Evolutionary conservation across 202 grass and related monocot species (phyloP).

Genomic region (Zoysia matrella): DNA sequence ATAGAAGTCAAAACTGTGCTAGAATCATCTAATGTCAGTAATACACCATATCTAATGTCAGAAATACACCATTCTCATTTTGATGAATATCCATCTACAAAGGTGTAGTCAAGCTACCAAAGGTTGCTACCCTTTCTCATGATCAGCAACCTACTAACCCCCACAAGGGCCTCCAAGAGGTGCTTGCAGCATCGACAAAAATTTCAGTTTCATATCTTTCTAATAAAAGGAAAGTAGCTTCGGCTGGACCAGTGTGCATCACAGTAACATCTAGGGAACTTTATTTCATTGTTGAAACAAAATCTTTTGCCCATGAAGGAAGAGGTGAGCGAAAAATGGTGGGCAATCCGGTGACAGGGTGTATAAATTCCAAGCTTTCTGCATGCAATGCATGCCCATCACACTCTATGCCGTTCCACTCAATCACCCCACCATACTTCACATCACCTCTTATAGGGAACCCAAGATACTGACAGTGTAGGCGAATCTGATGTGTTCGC

Average conservation of each 20-base stretch:
- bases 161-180: background rate
- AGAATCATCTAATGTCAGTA: background rate
- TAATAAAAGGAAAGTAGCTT: background rate
- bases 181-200: background rate
- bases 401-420: conserved; percentile 61
- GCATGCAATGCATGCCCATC: conserved; percentile 84
- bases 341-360: conserved; percentile 70
- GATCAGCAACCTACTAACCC: background rate
- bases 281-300: conserved; percentile 48
- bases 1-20: background rate
- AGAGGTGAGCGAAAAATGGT: conserved; percentile 60
- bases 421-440: conserved; percentile 79
- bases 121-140: background rate
- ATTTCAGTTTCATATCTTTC: background rate
- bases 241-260: background rate
- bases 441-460: conserved; percentile 86
- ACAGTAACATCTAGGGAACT: background rate
- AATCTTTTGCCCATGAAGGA: conserved; percentile 71
- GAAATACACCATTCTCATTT: background rate
- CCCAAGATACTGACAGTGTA: conserved; percentile 89
- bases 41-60: background rate
- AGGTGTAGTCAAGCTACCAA: background rate
- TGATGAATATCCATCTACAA: background rate
- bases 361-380: conserved; percentile 70
- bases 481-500: conserved; percentile 87